A percentile compares a stretch with the other conserved stretches of the same genome.
These are phyloP conservation scores for Scedosporium dehoogii DNA, from an alignment of 2,329 filamentous ascomycete genomes.

Conservation along the genomic window DNA sequence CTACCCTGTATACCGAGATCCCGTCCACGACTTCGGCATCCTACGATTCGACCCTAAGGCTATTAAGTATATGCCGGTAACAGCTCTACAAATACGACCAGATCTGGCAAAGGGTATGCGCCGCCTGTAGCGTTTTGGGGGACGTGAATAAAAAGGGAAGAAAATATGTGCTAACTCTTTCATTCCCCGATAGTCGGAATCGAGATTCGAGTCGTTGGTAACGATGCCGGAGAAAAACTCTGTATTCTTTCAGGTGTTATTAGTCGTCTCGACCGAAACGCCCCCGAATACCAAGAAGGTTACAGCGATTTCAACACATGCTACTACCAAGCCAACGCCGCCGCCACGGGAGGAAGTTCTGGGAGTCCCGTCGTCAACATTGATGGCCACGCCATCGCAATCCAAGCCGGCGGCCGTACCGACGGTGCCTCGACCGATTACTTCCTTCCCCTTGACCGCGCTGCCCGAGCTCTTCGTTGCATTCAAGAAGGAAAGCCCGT, in stretches of 20 bases:
- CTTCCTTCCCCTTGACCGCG: conserved; percentile 87
- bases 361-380: conserved; percentile 96
- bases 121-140: neutral
- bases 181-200: conserved; percentile 53
- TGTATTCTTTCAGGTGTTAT: conserved; percentile 97
- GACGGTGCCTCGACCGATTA: conserved; percentile 97
- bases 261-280: conserved; percentile 89
- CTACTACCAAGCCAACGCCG: conserved; percentile 96
- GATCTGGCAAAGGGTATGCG: conserved; percentile 62
- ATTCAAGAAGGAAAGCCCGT: conserved; percentile 68
- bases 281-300: conserved; percentile 93
- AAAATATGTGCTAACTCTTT: neutral
- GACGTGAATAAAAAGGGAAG: neutral
- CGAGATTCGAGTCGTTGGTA: conserved; percentile 94
- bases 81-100: conserved; percentile 69
- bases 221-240: conserved; percentile 96
- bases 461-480: conserved; percentile 75
- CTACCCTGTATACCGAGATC: conserved; percentile 92
- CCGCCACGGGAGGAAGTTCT: conserved; percentile 94
- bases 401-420: conserved; percentile 87
- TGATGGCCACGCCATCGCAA: conserved; percentile 79
- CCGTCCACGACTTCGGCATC: conserved; percentile 97
- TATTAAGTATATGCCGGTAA: conserved; percentile 94
- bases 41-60: conserved; percentile 90
- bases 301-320: conserved; percentile 96